phyloP scores from a whole-genome alignment of 352 stramenopile species.

The Phytophthora niederhauseri region DNA sequence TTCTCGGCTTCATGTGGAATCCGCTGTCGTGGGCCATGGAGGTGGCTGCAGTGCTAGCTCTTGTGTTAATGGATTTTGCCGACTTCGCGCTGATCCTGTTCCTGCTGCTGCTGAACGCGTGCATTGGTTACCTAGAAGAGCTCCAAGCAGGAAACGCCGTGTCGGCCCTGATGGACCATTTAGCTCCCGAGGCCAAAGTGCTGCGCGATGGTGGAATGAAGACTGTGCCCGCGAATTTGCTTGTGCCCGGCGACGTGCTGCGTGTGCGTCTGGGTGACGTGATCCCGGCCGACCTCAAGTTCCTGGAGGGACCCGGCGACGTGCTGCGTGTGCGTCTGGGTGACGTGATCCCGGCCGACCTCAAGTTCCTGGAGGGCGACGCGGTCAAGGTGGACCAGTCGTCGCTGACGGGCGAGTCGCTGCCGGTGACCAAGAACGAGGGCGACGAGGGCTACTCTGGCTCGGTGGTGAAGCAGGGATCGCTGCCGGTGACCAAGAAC shows the following conservation, averaged over 20 bases:
- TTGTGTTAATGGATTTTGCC: slow-evolving; percentile 71
- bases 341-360: slow-evolving; percentile 91
- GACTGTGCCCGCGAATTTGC: slow-evolving; percentile 56
- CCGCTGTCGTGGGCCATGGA: slow-evolving; percentile 82
- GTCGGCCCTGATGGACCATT: slow-evolving; percentile 77
- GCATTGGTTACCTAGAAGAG: slow-evolving; percentile 78
- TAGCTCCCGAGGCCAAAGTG: slow-evolving; percentile 78
- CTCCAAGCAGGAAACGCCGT: slow-evolving; percentile 85
- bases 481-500: slow-evolving; percentile 86
- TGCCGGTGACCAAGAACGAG: slow-evolving; percentile 87
- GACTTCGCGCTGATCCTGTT: slow-evolving; percentile 71
- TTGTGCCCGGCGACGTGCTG: slow-evolving; percentile 72
- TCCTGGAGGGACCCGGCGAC: slow-evolving; percentile 71
- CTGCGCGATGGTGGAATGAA: slow-evolving; percentile 76
- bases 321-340: slow-evolving; percentile 79
- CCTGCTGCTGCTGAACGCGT: slow-evolving; percentile 66
- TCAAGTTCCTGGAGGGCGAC: slow-evolving; percentile 83
- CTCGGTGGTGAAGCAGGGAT: slow-evolving; percentile 84
- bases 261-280: slow-evolving; percentile 85
- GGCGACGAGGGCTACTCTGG: slow-evolving; percentile 77
- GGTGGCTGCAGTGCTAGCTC: slow-evolving; percentile 62
- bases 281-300: slow-evolving; percentile 90
- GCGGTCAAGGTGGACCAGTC: slow-evolving; percentile 88
- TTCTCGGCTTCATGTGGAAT: slow-evolving; percentile 80
- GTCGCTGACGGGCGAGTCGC: slow-evolving; percentile 91